Conservation (phyloP, 2,329 filamentous ascomycete species). For the Nemania sp. region DNA sequence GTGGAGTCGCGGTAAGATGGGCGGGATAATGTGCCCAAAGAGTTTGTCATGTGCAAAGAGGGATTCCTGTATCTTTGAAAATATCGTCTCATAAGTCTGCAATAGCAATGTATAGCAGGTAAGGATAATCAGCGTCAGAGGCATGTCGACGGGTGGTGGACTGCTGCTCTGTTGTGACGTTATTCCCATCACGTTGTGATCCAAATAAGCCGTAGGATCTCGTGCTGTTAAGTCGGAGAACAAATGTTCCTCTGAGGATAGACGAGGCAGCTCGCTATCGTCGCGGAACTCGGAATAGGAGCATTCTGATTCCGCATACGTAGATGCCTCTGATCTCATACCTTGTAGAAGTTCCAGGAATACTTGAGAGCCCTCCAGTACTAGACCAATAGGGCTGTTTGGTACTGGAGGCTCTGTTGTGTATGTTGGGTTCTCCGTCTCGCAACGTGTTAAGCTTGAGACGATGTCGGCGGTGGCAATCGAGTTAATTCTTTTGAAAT, state of each 20-base stretch:
- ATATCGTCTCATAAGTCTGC: background rate
- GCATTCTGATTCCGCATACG: background rate
- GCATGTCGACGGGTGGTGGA: background rate
- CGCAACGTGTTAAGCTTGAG: background rate
- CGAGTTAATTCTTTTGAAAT: background rate
- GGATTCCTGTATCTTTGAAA: background rate
- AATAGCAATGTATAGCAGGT: constrained; percentile 1
- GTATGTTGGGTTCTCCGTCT: background rate
- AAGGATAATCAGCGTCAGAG: constrained; percentile 1
- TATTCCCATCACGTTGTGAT: background rate
- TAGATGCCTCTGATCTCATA: background rate
- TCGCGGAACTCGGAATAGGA: constrained; percentile 6
- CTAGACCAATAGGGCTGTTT: background rate
- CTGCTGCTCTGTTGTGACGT: background rate
- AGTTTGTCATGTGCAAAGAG: background rate
- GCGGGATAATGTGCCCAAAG: background rate
- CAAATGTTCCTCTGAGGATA: background rate
- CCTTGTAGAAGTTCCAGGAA: background rate
- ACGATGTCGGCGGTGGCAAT: background rate
- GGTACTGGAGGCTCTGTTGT: background rate
- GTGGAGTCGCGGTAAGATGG: background rate
- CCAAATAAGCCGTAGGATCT: background rate
- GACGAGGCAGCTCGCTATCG: background rate
- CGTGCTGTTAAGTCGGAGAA: background rate
- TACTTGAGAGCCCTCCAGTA: background rate